A percentile compares a stretch with the other conserved stretches of the same genome.
Evolutionary conservation across 164 flowering plant species (phyloP).

Genomic region (Vitis vinifera): DNA sequence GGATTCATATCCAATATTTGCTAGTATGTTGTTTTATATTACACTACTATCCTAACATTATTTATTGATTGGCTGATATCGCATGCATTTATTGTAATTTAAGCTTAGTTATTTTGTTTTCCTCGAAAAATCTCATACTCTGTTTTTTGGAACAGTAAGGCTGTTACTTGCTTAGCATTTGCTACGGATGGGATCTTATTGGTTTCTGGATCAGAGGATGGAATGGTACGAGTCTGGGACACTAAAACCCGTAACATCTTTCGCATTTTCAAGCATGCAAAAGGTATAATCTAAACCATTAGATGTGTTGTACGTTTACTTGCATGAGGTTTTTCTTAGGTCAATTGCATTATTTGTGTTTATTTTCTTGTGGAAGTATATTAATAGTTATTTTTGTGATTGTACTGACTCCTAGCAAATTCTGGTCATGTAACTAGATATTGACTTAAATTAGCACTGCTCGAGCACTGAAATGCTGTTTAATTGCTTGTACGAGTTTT

Average conservation of each 20-base stretch:
- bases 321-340: background rate
- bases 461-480: no score
- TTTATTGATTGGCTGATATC: background rate
- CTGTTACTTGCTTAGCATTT: slow-evolving; percentile 72
- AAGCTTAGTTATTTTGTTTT: background rate
- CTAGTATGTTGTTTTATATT: background rate
- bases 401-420: background rate
- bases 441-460: background rate
- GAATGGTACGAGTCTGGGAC: slow-evolving; percentile 74
- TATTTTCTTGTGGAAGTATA: background rate
- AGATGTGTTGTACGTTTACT: background rate
- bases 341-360: background rate
- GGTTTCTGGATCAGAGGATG: slow-evolving; percentile 92
- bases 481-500: no score
- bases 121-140: background rate
- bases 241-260: slow-evolving; percentile 48
- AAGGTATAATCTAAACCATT: slow-evolving; percentile 45
- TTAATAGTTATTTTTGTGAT: background rate
- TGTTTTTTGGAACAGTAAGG: slow-evolving; percentile 53
- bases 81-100: background rate
- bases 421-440: background rate
- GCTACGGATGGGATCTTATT: slow-evolving; percentile 49
- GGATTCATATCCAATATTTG: background rate
- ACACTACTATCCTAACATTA: background rate
- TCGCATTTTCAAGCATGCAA: slow-evolving; percentile 67